Evolutionary conservation across 2,329 filamentous ascomycete genomes (phyloP).

Genomic region (Neoarthrinium moseri): DNA sequence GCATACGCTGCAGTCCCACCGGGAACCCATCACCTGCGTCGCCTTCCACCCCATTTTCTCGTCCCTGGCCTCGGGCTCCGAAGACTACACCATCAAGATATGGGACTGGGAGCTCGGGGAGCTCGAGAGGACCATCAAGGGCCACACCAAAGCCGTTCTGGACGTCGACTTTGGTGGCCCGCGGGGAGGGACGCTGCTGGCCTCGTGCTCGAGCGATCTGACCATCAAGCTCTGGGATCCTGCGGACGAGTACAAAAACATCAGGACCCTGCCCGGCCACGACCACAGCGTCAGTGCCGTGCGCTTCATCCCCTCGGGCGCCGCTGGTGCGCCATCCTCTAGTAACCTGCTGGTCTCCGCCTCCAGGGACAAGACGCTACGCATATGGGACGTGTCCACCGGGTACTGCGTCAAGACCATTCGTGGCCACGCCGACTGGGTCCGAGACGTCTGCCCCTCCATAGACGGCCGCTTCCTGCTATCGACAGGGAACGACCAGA

Average conservation of each 20-base stretch:
- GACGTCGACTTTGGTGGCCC: slow-evolving; percentile 91
- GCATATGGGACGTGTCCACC: slow-evolving; percentile 91
- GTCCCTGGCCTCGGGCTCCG: slow-evolving; percentile 83
- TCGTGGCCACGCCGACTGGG: slow-evolving; percentile 82
- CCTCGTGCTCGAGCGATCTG: slow-evolving; percentile 82
- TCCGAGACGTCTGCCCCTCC: slow-evolving; percentile 83
- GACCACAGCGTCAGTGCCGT: slow-evolving; percentile 90
- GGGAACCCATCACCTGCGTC: slow-evolving; percentile 78
- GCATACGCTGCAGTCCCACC: slow-evolving; percentile 81
- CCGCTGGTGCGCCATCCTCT: slow-evolving; percentile 73
- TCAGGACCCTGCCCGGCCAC: slow-evolving; percentile 84
- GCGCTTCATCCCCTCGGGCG: slow-evolving; percentile 82
- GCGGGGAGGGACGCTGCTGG: slow-evolving; percentile 73
- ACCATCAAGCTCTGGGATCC: slow-evolving; percentile 97
- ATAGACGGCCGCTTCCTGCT: slow-evolving; percentile 80
- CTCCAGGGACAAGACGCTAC: slow-evolving; percentile 78
- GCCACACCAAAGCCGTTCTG: slow-evolving; percentile 83
- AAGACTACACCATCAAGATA: slow-evolving; percentile 92
- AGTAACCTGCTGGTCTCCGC: slow-evolving; percentile 85
- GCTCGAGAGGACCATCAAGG: slow-evolving; percentile 85
- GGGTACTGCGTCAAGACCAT: slow-evolving; percentile 93
- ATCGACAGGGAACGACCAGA: slow-evolving; percentile 80
- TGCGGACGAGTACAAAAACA: slow-evolving; percentile 90
- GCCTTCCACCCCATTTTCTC: slow-evolving; percentile 93
- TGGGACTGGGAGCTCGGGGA: slow-evolving; percentile 97